Conservation (phyloP, 768 basidiomycete species). For the Pisolithus tinctorius region DNA sequence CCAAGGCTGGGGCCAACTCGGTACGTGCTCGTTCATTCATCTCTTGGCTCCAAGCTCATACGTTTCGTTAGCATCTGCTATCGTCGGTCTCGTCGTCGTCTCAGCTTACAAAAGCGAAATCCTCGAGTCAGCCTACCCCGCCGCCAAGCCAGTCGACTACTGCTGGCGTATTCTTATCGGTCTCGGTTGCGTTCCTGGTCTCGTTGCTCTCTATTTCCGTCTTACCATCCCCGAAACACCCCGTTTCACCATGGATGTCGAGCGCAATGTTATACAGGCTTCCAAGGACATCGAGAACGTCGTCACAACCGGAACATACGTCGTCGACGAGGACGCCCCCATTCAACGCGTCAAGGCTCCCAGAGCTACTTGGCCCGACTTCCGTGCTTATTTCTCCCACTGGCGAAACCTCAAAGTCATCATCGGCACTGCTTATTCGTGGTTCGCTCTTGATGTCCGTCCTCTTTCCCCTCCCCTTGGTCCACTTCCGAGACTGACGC, state of each 20-base stretch:
- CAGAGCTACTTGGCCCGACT: slow-evolving; percentile 63
- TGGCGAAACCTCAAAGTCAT: slow-evolving; percentile 79
- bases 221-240: slow-evolving; percentile 91
- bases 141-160: slow-evolving; percentile 54
- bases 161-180: slow-evolving; percentile 88
- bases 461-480: background rate
- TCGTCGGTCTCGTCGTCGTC: slow-evolving; percentile 60
- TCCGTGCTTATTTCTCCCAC: slow-evolving; percentile 56
- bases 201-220: slow-evolving; percentile 84
- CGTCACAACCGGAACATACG: slow-evolving; percentile 40
- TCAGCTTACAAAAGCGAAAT: slow-evolving; percentile 61
- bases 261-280: slow-evolving; percentile 73
- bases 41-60: background rate
- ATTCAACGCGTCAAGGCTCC: slow-evolving; percentile 62
- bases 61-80: slow-evolving; percentile 43
- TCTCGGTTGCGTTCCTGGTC: slow-evolving; percentile 76
- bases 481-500: background rate
- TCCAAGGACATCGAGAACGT: slow-evolving; percentile 66
- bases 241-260: slow-evolving; percentile 88
- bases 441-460: slow-evolving; percentile 83
- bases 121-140: slow-evolving; percentile 34
- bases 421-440: slow-evolving; percentile 72
- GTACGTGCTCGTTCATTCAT: slow-evolving; percentile 30
- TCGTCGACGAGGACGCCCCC: slow-evolving; percentile 48
- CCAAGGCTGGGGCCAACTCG: slow-evolving; percentile 85